Evolutionary conservation across 805 yeast genomes (phyloP).

Genomic region (Yarrowia sp.): DNA sequence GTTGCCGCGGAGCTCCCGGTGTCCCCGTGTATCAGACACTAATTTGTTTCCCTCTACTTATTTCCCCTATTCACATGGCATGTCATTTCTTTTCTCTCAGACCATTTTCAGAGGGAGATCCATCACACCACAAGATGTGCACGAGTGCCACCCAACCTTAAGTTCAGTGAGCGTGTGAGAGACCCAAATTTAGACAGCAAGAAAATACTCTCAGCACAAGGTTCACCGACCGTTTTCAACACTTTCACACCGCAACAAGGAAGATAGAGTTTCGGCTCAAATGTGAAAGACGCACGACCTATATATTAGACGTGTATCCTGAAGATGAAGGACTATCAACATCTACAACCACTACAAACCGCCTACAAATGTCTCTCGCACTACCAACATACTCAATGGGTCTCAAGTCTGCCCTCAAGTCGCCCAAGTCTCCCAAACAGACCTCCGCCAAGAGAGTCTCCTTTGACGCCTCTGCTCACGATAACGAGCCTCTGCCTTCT

Average conservation of each 20-base stretch:
- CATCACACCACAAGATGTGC: constrained; percentile 22
- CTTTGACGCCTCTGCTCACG: constrained; percentile 37
- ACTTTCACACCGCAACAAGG: constrained; percentile 34
- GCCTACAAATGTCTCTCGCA: constrained; percentile 21
- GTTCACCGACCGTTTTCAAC: constrained; percentile 23
- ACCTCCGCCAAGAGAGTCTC: constrained; percentile 25
- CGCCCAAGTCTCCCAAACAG: constrained; percentile 27
- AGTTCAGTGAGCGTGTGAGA: background rate
- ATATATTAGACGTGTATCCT: constrained; percentile 14
- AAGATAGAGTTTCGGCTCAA: constrained; percentile 32
- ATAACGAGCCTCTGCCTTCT: constrained; percentile 37
- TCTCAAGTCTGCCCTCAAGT: constrained; percentile 36
- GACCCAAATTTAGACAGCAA: constrained; percentile 13
- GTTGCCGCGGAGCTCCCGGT: background rate
- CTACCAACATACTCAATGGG: constrained; percentile 28
- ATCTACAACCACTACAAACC: background rate
- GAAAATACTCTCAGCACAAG: background rate
- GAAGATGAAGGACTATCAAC: background rate
- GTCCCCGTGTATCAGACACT: no score
- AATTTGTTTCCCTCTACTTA: no score
- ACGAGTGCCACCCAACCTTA: constrained; percentile 9
- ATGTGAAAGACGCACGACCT: constrained; percentile 36
- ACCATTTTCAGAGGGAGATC: constrained; percentile 23
- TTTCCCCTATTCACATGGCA: background rate
- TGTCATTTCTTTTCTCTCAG: constrained; percentile 6